phyloP scores from a whole-genome alignment of 2,329 filamentous ascomycete species.

The Colletotrichum orchidophilum region DNA sequence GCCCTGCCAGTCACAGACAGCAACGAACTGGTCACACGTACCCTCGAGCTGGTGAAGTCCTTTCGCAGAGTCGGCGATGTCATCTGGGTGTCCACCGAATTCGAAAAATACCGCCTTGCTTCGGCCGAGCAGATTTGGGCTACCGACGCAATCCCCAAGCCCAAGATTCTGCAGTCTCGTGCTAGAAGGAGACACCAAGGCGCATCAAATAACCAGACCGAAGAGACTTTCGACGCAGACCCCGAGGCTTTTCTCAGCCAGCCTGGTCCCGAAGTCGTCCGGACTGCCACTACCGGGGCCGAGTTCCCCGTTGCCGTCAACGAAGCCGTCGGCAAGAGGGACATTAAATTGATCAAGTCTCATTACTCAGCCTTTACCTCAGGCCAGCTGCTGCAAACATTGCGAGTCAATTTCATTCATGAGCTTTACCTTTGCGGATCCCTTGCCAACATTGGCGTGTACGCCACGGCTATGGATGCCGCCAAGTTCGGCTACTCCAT shows the following conservation, averaged over 20 bases:
- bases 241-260: slow-evolving; percentile 59
- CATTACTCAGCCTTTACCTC: slow-evolving; percentile 89
- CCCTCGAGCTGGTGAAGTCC: slow-evolving; percentile 71
- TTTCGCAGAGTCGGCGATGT: slow-evolving; percentile 79
- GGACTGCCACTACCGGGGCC: slow-evolving; percentile 53
- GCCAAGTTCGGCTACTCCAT: slow-evolving; percentile 89
- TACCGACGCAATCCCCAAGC: slow-evolving; percentile 42
- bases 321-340: slow-evolving; percentile 55
- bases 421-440: slow-evolving; percentile 91
- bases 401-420: slow-evolving; percentile 88
- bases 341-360: slow-evolving; percentile 71
- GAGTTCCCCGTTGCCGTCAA: slow-evolving; percentile 56
- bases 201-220: slow-evolving; percentile 31
- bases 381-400: slow-evolving; percentile 75
- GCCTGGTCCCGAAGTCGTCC: slow-evolving; percentile 53
- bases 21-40: slow-evolving; percentile 72
- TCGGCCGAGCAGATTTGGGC: slow-evolving; percentile 62
- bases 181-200: not conserved
- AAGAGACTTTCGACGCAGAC: slow-evolving; percentile 35
- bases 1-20: slow-evolving; percentile 73
- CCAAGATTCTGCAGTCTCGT: slow-evolving; percentile 38
- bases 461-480: slow-evolving; percentile 91
- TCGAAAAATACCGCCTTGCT: slow-evolving; percentile 67
- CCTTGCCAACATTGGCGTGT: slow-evolving; percentile 86
- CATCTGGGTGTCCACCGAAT: slow-evolving; percentile 86